Base-by-base conservation (phyloP, 169 alveolate genomes). In the Plasmodium fragile region DNA sequence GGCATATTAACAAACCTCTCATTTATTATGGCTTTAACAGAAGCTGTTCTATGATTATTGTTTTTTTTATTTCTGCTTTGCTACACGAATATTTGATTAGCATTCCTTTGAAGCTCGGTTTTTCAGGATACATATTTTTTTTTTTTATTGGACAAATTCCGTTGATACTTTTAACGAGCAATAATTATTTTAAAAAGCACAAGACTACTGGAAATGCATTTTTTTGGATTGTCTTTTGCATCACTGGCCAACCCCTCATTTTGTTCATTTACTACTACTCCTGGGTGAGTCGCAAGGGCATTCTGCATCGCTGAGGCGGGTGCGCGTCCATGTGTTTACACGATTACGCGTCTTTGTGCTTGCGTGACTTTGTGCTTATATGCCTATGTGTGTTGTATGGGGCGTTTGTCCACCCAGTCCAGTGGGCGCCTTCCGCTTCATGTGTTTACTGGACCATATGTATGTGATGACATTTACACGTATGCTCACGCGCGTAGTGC, bases 211-310 rank as follows among this genome's bases (percentile, higher is more conserved):
- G 99, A 11, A 98, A 98, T 90, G 92, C 97, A 3, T 55, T 97
- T 52, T 98, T 98, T 87, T 98, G 99, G 99, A 95, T 97, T 53
- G 92, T 97, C 11, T 98, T 98, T 95, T 97, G 99, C 84, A 96
- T 98, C 90, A 94, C 99, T 8, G 99, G 99, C 0, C 99, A 98
- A 77, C 99, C 99, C 32, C 97, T 98, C 18, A 97, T 97, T 6
- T 81, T 92, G 4, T 82, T 95, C 30, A 65, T 96, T 55, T 97
- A 97, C 83, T 95, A 96, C 75, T 95, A 95, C 75, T 84, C 87
- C 43, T 95, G 96, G 96, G 89, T 82, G 16, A 78, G 30, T n/a
- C 80, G 45, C n/a, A 39, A 73, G 65, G 79, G 77, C 65, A 52
- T n/a, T 11, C 70, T 83, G n/a, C 41, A 65, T 4, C 75, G 75